phyloP scores from a whole-genome alignment of 176 grass and related monocot species.

The Aegilops speltoides region DNA sequence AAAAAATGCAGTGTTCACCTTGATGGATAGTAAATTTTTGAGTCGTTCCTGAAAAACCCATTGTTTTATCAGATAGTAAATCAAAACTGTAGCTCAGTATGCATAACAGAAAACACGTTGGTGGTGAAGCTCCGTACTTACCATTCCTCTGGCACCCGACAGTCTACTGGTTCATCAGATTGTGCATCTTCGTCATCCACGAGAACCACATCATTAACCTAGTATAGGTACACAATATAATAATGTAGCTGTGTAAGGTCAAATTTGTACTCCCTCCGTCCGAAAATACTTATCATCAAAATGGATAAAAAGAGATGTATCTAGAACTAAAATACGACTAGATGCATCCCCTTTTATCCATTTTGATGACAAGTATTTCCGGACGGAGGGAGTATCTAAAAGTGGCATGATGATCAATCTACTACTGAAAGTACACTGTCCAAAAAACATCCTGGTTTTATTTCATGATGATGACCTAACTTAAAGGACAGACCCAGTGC shows the following conservation, averaged over 20 bases:
- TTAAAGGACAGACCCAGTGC: not conserved
- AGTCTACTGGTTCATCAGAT: conserved; percentile 28
- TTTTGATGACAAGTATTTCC: too few species aligned
- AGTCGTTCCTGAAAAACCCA: conserved; percentile 51
- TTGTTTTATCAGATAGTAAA: conserved; percentile 22
- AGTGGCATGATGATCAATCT: conserved; percentile 13
- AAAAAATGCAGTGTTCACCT: conserved; percentile 55
- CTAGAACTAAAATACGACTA: too few species aligned
- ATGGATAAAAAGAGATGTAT: too few species aligned
- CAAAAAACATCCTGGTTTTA: not conserved
- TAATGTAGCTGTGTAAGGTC: conserved; percentile 1
- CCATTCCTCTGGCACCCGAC: conserved; percentile 30
- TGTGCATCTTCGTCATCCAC: conserved; percentile 74
- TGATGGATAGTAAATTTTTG: conserved; percentile 80
- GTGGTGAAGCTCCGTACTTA: conserved; percentile 15
- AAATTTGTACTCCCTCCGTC: not conserved
- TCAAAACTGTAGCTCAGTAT: not conserved
- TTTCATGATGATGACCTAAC: conserved; percentile 3
- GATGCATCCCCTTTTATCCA: too few species aligned
- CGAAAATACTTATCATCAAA: too few species aligned
- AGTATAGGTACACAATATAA: not conserved
- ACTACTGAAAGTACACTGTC: not conserved
- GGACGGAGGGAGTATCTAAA: not conserved
- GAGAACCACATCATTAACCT: conserved; percentile 63
- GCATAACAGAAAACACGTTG: conserved; percentile 15